These are phyloP conservation scores for Cercospora brassicicola DNA, from an alignment of 2,329 filamentous ascomycete genomes.

Conservation along the genomic window DNA sequence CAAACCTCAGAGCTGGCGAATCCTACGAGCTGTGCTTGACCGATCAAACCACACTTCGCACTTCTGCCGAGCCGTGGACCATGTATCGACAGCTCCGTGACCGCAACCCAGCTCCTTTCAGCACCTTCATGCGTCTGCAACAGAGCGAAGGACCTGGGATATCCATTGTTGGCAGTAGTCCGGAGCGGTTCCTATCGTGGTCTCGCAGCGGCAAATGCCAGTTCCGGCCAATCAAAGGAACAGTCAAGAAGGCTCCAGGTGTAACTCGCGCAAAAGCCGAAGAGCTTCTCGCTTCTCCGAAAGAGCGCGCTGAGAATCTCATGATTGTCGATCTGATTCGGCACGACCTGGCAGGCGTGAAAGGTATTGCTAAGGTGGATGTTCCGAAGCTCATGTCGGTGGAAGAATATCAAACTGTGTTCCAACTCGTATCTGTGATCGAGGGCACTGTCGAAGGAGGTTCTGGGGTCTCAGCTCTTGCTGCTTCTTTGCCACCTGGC, in stretches of 20 bases:
- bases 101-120: constrained; percentile 79
- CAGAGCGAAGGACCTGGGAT: constrained; percentile 38
- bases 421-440: constrained; percentile 86
- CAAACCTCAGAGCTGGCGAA: constrained; percentile 70
- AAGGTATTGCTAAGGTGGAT: constrained; percentile 55
- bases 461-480: constrained; percentile 74
- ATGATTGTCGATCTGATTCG: constrained; percentile 98
- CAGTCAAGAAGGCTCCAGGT: constrained; percentile 72
- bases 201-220: constrained; percentile 62
- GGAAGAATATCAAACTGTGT: constrained; percentile 88
- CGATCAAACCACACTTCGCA: constrained; percentile 66
- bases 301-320: constrained; percentile 92
- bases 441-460: constrained; percentile 61
- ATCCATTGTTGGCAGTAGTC: constrained; percentile 78
- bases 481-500: constrained; percentile 77
- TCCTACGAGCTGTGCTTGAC: constrained; percentile 87
- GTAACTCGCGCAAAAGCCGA: constrained; percentile 73
- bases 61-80: constrained; percentile 54
- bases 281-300: constrained; percentile 71
- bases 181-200: constrained; percentile 83
- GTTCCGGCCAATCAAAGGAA: constrained; percentile 95
- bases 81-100: constrained; percentile 70
- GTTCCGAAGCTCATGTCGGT: constrained; percentile 80
- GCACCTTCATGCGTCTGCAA: constrained; percentile 74
- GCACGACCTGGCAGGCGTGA: constrained; percentile 82